phyloP scores from a whole-genome alignment of 768 basidiomycete genomes.

The Psilocybe azurescens region DNA sequence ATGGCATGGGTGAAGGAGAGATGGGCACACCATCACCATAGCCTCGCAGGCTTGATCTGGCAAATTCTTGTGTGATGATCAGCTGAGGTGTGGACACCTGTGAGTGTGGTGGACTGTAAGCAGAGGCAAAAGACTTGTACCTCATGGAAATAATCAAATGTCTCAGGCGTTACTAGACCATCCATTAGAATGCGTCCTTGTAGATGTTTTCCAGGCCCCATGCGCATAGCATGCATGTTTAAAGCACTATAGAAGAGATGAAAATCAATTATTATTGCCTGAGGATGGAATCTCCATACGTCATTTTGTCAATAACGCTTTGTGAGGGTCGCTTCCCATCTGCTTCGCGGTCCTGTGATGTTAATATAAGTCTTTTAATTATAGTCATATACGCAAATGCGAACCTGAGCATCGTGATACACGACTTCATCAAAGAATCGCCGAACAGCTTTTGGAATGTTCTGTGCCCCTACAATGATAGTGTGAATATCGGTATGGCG shows the following conservation, averaged over 20 bases:
- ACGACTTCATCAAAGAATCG: conserved; percentile 76
- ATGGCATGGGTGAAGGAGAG: background rate
- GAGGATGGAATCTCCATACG: conserved; percentile 60
- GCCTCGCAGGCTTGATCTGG: conserved; percentile 71
- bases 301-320: conserved; percentile 83
- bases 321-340: conserved; percentile 87
- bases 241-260: conserved; percentile 46
- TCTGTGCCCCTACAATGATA: conserved; percentile 57
- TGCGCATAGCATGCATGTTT: conserved; percentile 88
- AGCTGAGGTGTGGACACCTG: conserved; percentile 44
- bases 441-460: conserved; percentile 65
- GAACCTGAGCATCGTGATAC: conserved; percentile 47
- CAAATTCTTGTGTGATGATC: conserved; percentile 85
- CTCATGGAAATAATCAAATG: conserved; percentile 92
- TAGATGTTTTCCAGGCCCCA: conserved; percentile 94
- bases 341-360: conserved; percentile 61
- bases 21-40: conserved; percentile 74
- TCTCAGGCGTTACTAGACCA: conserved; percentile 83
- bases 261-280: background rate
- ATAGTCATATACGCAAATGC: background rate
- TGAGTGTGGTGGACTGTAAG: background rate
- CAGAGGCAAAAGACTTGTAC: conserved; percentile 31
- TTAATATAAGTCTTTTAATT: background rate
- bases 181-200: conserved; percentile 82
- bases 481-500: conserved; percentile 21